Conservation (phyloP, 2,329 filamentous ascomycete species). For the Alternaria longipes region DNA sequence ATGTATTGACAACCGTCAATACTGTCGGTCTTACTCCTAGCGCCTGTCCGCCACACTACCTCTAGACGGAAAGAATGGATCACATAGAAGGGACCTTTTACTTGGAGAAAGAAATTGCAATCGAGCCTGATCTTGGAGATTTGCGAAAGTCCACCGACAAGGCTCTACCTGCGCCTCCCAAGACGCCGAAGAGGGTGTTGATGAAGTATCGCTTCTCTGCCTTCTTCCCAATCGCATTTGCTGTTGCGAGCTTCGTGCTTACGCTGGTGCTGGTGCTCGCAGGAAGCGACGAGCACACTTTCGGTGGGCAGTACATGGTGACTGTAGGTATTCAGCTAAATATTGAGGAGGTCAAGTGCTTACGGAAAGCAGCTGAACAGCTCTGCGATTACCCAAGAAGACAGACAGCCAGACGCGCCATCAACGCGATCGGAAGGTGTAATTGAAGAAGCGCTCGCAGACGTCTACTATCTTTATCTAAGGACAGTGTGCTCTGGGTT, state of each 20-base stretch:
- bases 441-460: background rate
- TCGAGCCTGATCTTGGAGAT: constrained; percentile 35
- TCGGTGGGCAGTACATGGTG: constrained; percentile 30
- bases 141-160: constrained; percentile 30
- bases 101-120: constrained; percentile 19
- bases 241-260: constrained; percentile 26
- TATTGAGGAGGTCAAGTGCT: background rate
- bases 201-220: constrained; percentile 34
- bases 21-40: constrained; percentile 2
- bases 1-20: background rate
- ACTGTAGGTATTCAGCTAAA: constrained; percentile 21
- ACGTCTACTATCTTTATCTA: constrained; percentile 10
- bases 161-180: constrained; percentile 29
- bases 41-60: background rate
- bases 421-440: too few relatives aligned
- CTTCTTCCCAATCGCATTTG: constrained; percentile 21
- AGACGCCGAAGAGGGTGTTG: constrained; percentile 31
- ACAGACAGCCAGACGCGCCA: background rate
- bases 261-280: constrained; percentile 30
- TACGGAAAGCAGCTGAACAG: constrained; percentile 3
- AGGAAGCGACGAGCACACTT: constrained; percentile 18
- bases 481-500: constrained; percentile 4
- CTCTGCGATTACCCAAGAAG: background rate
- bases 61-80: background rate
- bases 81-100: constrained; percentile 13